Evolutionary conservation across 441 rosid species (phyloP).

Genomic region (Populus tomentosa): DNA sequence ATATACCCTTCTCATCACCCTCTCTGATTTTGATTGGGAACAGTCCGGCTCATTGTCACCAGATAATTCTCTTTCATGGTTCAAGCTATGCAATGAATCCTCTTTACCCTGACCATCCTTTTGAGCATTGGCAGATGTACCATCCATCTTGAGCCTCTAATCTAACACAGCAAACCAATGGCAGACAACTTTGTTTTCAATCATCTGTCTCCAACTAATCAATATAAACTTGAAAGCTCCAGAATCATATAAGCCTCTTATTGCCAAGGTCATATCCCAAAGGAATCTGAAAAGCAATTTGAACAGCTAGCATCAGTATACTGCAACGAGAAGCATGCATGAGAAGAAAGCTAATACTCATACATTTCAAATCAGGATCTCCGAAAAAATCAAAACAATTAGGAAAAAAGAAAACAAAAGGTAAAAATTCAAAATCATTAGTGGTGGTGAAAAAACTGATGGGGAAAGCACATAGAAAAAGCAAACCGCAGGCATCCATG

Average conservation of each 20-base stretch:
- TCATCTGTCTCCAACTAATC: conserved; percentile 17
- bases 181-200: conserved; percentile 15
- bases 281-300: conserved; percentile 30
- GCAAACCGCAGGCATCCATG: not conserved
- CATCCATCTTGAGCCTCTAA: conserved; percentile 41
- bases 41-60: conserved; percentile 16
- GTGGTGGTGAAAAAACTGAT: conserved; percentile 2
- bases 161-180: conserved; percentile 13
- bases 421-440: not conserved
- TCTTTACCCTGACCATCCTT: conserved; percentile 33
- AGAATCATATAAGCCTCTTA: conserved; percentile 3
- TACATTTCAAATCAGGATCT: conserved; percentile 14
- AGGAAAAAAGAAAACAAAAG: not conserved
- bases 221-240: conserved; percentile 4
- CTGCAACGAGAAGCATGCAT: not conserved
- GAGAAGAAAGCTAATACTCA: conserved; percentile 7
- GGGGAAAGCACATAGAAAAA: not conserved
- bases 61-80: conserved; percentile 18
- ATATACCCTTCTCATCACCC: conserved; percentile 33
- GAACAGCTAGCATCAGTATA: conserved; percentile 20
- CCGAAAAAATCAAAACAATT: not conserved
- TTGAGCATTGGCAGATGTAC: conserved; percentile 17
- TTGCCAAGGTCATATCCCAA: conserved; percentile 7
- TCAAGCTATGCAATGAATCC: conserved; percentile 25
- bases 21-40: conserved; percentile 25